Base-by-base conservation (phyloP, 1,139 yeast genomes). In the Debaryomyces subglobosus region DNA sequence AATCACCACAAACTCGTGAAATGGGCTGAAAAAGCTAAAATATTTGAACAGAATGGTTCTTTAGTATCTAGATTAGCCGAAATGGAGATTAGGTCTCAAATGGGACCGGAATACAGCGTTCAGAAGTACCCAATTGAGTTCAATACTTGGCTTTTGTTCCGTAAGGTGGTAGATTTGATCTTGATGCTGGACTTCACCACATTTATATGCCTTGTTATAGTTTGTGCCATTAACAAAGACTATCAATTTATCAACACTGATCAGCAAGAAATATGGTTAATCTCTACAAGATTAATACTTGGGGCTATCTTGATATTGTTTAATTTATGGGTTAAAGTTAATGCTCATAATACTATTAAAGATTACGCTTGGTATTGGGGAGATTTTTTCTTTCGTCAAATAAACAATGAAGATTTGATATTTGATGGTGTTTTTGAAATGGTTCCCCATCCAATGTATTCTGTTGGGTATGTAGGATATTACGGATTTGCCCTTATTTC, bases 291-390 rank as follows among this genome's bases (percentile, higher is more conserved):
- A 56, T 57, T 79, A 29, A 39, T 65, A 3, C 55, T 72, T 24
- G 88, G 89, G 10, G 50, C 68, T 0, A 48, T 65, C 6, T 75
- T 89, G 56, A 80, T 88, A 50, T 56, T 85, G 42, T 89, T 89
- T 72, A 89, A 89, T 62, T 74, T 86, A 39, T 89, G 96, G 95
- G 96, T 89, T 45, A 89, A 89, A 64, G 72, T 89, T 13, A 94
- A 89, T 67, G 96, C 96, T 34, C 96, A 89, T 64, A 80, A 91
- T 56, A 92, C 90, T 21, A 92, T 89, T 49, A 89, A 89, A 63
- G 96, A 89, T 65, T 90, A 85, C 63, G 96, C 96, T 10, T 89
- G 96, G 96, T 89, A 89, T 67, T 89, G 96, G 96, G 96, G 96
- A 29, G 96, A 89, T 65, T 89, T 89, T 70, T 89, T 89, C 76